Conservation (phyloP, 164 flowering plant species). For the Berberis thunbergii region DNA sequence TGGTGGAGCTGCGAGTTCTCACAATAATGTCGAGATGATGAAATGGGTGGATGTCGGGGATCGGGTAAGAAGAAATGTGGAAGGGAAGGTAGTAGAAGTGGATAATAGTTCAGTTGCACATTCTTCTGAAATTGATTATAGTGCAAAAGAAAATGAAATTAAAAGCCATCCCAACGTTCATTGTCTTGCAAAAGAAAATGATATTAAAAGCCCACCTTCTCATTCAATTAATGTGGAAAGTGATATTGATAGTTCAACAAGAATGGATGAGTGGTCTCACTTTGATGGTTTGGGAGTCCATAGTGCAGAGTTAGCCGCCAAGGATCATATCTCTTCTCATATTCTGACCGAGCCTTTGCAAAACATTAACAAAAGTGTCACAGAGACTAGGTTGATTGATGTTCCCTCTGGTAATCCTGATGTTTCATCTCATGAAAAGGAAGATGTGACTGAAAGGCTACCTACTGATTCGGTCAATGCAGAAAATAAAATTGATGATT, state of each 20-base stretch:
- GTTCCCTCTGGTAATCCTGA: constrained; percentile 8
- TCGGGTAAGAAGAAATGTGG: too few relatives aligned
- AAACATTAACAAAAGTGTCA: too few relatives aligned
- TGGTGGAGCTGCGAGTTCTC: constrained; percentile 9
- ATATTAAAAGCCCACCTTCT: too few relatives aligned
- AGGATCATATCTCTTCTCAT: too few relatives aligned
- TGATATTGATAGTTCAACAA: too few relatives aligned
- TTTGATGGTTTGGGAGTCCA: too few relatives aligned
- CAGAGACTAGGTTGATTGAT: background rate
- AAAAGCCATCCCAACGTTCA: too few relatives aligned
- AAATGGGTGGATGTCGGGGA: background rate
- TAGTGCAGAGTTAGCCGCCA: too few relatives aligned
- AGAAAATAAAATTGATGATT: background rate
- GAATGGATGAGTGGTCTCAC: too few relatives aligned
- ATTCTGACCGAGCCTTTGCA: too few relatives aligned
- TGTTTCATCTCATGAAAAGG: constrained; percentile 4
- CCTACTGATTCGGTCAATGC: constrained; percentile 14
- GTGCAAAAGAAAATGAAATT: constrained; percentile 1
- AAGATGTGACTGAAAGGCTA: constrained; percentile 5
- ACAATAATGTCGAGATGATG: constrained; percentile 8
- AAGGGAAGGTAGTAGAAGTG: constrained; percentile 3
- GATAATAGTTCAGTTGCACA: constrained; percentile 10
- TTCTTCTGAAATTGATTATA: constrained; percentile 8
- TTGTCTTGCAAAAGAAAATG: too few relatives aligned
- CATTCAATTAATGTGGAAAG: too few relatives aligned